Conservation (phyloP, 2,329 filamentous ascomycete genomes). For the Cladosporium phlei region DNA sequence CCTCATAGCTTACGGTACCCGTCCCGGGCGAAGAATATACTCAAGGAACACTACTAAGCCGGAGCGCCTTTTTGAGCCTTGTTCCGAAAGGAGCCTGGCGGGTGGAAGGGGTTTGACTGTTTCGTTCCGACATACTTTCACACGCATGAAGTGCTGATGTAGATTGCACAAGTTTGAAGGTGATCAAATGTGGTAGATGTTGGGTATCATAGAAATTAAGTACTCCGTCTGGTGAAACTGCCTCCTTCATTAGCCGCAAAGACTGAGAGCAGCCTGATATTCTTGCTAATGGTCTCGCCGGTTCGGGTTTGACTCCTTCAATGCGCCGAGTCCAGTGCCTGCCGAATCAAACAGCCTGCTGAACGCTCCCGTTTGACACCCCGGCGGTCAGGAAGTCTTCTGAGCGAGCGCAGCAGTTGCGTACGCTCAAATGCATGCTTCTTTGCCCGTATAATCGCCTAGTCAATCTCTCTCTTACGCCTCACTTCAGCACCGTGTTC, state of each 20-base stretch:
- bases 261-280: no score
- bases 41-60: conserved; percentile 90
- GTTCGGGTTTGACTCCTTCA: no score
- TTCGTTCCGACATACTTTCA: conserved; percentile 68
- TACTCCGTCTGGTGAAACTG: no score
- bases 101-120: conserved; percentile 93
- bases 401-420: no score
- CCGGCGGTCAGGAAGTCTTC: no score
- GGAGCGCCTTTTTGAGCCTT: conserved; percentile 87
- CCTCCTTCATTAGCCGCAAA: no score
- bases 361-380: no score
- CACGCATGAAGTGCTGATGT: neutral
- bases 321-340: no score
- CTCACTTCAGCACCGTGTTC: conserved; percentile 85
- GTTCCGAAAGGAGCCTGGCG: conserved; percentile 72
- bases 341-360: no score
- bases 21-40: conserved; percentile 62
- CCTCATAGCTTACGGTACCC: conserved; percentile 28
- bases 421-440: neutral
- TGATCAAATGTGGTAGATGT: neutral
- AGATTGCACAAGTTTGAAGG: neutral
- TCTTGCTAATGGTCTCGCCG: no score
- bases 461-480: neutral
- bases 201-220: conserved; percentile 11
- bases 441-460: neutral